Conservation (phyloP, 768 basidiomycete genomes). For the Tulasnella sp. region DNA sequence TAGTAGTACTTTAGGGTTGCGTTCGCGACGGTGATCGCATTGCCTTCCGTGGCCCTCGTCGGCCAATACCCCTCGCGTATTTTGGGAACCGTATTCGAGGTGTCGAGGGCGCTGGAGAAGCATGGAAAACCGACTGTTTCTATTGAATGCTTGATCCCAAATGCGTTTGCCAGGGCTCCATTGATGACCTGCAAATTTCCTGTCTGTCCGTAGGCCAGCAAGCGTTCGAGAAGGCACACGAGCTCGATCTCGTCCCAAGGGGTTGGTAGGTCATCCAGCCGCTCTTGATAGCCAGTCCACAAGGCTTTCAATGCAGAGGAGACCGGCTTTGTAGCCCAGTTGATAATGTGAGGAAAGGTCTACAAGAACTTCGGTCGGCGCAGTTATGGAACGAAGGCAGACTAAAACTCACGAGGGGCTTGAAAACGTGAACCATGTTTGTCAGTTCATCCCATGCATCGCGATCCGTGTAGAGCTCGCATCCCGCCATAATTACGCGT, state of each 20-base stretch:
- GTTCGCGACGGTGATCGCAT: background rate
- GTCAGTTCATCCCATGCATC: background rate
- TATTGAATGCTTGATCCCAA: background rate
- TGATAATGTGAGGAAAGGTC: background rate
- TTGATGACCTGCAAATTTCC: background rate
- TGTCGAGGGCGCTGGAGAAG: background rate
- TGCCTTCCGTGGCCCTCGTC: background rate
- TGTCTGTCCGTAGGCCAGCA: background rate
- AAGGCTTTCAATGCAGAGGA: background rate
- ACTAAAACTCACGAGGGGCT: background rate
- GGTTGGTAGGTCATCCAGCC: background rate
- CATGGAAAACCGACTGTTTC: background rate
- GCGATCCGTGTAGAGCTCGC: background rate
- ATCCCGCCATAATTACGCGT: background rate
- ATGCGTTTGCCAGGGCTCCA: background rate
- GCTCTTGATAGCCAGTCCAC: background rate
- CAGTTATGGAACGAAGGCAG: background rate
- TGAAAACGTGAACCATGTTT: background rate
- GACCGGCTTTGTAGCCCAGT: background rate
- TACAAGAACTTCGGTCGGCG: background rate
- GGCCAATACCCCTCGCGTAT: background rate
- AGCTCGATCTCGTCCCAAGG: background rate
- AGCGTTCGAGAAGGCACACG: background rate
- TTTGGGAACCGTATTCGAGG: background rate
- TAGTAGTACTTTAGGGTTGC: background rate